Percentiles rank a stretch among this genome's conserved stretches.
phyloP scores from a whole-genome alignment of 768 basidiomycete genomes.

The Ramaria rubella region DNA sequence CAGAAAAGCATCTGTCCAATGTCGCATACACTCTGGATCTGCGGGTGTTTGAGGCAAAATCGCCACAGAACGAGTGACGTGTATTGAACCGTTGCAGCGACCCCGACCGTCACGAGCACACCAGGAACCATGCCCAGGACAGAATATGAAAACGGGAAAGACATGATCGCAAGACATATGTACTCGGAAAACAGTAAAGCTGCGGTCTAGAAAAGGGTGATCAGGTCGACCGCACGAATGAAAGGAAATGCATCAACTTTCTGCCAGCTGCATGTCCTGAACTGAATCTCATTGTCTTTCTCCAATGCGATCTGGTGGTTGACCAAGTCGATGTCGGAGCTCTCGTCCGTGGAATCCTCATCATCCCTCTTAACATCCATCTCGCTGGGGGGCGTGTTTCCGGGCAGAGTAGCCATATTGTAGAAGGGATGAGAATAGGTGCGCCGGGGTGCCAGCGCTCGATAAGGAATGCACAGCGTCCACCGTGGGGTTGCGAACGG shows the following conservation, averaged over 20 bases:
- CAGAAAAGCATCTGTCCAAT: constrained; percentile 43
- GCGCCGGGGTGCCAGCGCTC: too few species aligned
- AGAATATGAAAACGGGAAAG: constrained; percentile 36
- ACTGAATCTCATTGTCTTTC: constrained; percentile 30
- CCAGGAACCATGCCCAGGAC: constrained; percentile 40
- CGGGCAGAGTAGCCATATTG: too few species aligned
- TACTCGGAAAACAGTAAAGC: constrained; percentile 41
- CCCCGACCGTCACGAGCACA: constrained; percentile 34
- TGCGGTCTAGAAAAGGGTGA: constrained; percentile 29
- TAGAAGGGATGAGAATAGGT: too few species aligned
- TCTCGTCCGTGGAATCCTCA: not conserved
- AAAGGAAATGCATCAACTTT: constrained; percentile 28
- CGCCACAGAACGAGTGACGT: constrained; percentile 44
- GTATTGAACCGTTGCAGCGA: constrained; percentile 35
- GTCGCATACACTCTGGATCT: constrained; percentile 45
- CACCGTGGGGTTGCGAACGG: too few species aligned
- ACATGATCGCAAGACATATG: constrained; percentile 38
- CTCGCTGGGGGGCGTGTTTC: too few species aligned
- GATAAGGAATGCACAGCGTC: too few species aligned
- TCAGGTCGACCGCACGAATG: not conserved
- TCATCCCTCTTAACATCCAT: not conserved
- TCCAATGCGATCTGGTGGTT: constrained; percentile 14
- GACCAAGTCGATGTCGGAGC: not conserved
- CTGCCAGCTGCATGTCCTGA: constrained; percentile 41
- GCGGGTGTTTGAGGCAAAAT: constrained; percentile 43